Conservation (phyloP, 2,329 filamentous ascomycete genomes). For the Monosporascus sp. region DNA sequence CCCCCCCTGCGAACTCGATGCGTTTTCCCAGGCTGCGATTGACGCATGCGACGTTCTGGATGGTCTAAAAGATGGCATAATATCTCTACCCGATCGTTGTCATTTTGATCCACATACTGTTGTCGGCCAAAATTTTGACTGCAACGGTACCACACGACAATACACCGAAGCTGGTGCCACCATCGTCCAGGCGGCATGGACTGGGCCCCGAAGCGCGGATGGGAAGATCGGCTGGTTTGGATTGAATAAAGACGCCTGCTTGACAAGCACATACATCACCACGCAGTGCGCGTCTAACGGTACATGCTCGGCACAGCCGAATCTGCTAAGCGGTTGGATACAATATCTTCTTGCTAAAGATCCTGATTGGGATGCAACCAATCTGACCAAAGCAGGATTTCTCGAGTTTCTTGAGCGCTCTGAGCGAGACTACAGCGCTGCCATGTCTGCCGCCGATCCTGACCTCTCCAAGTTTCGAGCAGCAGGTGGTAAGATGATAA, state of each 20-base stretch:
- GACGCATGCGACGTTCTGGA: slow-evolving; percentile 43
- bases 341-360: slow-evolving; percentile 6
- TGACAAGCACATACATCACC: not conserved
- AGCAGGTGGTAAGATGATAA: slow-evolving; percentile 41
- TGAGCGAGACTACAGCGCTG: slow-evolving; percentile 4
- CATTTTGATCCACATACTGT: slow-evolving; percentile 30
- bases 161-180: slow-evolving; percentile 34
- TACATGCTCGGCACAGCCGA: slow-evolving; percentile 1
- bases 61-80: slow-evolving; percentile 40
- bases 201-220: not conserved
- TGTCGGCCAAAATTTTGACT: slow-evolving; percentile 28
- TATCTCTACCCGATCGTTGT: slow-evolving; percentile 38
- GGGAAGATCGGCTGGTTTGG: not conserved
- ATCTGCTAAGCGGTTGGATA: slow-evolving; percentile 5
- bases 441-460: slow-evolving; percentile 20
- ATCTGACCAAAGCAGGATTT: slow-evolving; percentile 6
- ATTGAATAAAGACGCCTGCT: not conserved
- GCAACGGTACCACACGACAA: slow-evolving; percentile 13
- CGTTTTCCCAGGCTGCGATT: slow-evolving; percentile 33
- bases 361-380: not conserved
- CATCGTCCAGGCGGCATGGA: not conserved
- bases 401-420: slow-evolving; percentile 1
- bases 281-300: slow-evolving; percentile 4
- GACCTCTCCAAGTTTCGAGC: slow-evolving; percentile 38
- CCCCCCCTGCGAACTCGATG: slow-evolving; percentile 18